Percentiles rank a stretch among this genome's conserved stretches.
Conservation (phyloP, 2,329 filamentous ascomycete genomes). For the Fusarium abutilonis region DNA sequence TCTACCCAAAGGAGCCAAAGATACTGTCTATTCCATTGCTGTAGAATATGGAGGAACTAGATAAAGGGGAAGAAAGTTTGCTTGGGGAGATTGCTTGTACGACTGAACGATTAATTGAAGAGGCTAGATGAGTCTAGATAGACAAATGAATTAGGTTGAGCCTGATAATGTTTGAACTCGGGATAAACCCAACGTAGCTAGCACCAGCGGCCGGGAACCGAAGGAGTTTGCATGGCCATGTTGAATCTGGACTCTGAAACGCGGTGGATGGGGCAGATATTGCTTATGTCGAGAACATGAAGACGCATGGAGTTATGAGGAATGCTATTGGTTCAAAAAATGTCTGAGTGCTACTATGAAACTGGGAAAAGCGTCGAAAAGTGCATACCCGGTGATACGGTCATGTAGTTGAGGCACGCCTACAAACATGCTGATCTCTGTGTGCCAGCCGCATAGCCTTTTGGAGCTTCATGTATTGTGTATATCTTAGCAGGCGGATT, state of each 20-base stretch:
- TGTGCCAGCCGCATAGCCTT: slow-evolving; percentile 21
- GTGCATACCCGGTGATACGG: slow-evolving; percentile 5
- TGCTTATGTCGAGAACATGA: not conserved
- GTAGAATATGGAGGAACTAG: not conserved
- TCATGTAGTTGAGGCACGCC: slow-evolving; percentile 1
- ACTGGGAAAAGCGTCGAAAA: slow-evolving; percentile 5
- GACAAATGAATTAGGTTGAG: slow-evolving; percentile 19
- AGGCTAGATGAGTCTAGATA: slow-evolving; percentile 13
- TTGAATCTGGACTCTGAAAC: slow-evolving; percentile 10
- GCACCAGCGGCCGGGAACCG: slow-evolving; percentile 17
- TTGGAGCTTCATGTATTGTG: not conserved
- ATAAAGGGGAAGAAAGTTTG: not conserved
- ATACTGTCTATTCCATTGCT: slow-evolving; percentile 3
- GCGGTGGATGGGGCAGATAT: slow-evolving; percentile 1
- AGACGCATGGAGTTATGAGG: not conserved
- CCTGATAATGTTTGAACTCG: slow-evolving; percentile 16
- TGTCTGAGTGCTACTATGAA: slow-evolving; percentile 6
- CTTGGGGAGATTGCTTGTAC: slow-evolving; percentile 27
- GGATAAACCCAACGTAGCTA: slow-evolving; percentile 18
- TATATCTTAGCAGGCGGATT: not conserved
- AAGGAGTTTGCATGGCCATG: not conserved
- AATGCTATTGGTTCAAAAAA: not conserved
- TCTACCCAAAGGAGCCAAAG: slow-evolving; percentile 13
- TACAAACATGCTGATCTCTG: slow-evolving; percentile 1
- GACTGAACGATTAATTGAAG: slow-evolving; percentile 18